phyloP scores from a whole-genome alignment of 345 rosid genomes.

The Salix brachista region DNA sequence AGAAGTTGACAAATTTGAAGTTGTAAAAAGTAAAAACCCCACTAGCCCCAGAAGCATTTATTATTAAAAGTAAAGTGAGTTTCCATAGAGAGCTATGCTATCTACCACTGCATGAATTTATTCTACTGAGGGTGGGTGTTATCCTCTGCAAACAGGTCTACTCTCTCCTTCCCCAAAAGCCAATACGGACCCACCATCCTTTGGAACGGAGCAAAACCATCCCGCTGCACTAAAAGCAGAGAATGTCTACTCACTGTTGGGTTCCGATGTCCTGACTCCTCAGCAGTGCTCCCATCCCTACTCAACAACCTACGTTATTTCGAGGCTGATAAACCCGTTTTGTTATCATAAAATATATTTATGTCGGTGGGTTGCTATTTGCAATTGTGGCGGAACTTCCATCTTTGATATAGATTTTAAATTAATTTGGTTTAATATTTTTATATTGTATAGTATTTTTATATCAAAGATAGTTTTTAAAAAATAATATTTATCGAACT shows the following conservation, averaged over 20 bases:
- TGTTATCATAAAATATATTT: neutral
- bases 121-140: conserved; percentile 13
- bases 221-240: conserved; percentile 4
- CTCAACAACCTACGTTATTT: neutral
- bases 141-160: conserved; percentile 7
- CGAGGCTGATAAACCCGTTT: neutral
- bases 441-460: no score
- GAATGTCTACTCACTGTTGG: conserved; percentile 20
- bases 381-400: neutral
- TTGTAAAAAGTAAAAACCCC: neutral
- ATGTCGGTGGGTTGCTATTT: neutral
- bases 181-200: conserved; percentile 10
- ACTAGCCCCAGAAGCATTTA: conserved; percentile 16
- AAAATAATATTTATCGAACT: no score
- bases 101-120: conserved; percentile 13
- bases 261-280: conserved; percentile 1
- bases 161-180: neutral
- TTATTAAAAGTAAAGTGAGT: conserved; percentile 22
- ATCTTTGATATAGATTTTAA: no score
- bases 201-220: neutral
- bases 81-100: conserved; percentile 20
- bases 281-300: neutral
- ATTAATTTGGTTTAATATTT: no score
- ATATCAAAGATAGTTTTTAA: no score
- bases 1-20: neutral